Conservation (phyloP, 2,329 filamentous ascomycete genomes). For the Achaetomium macrosporum region DNA sequence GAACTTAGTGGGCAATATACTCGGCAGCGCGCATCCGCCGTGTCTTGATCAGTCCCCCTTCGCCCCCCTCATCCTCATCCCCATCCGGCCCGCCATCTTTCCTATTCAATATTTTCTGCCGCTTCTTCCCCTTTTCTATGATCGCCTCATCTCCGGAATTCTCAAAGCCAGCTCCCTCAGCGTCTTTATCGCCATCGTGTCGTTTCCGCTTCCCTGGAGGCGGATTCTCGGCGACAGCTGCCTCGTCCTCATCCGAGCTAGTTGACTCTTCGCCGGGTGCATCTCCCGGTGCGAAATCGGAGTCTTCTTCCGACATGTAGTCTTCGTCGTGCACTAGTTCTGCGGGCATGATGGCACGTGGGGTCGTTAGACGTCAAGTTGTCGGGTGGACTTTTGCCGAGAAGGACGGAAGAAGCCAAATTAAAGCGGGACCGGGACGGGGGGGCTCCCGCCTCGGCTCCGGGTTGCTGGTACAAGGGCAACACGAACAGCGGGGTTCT, state of each 20-base stretch:
- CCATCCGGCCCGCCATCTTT: conserved; percentile 28
- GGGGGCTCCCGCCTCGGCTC: conserved; percentile 5
- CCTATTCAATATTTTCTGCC: conserved; percentile 42
- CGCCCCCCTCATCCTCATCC: conserved; percentile 48
- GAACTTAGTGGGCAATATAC: conserved; percentile 33
- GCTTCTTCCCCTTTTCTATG: conserved; percentile 56
- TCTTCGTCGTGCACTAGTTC: conserved; percentile 41
- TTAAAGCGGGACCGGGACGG: neutral
- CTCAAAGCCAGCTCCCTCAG: conserved; percentile 47
- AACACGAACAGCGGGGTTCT: neutral
- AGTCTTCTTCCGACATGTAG: conserved; percentile 67
- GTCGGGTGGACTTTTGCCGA: conserved; percentile 1
- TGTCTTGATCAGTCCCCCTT: conserved; percentile 65
- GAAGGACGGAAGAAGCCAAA: neutral
- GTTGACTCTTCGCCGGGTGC: conserved; percentile 39
- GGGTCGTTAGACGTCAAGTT: neutral
- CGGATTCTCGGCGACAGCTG: conserved; percentile 28
- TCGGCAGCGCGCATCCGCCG: conserved; percentile 62
- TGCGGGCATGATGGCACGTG: conserved; percentile 35
- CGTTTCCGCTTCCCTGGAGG: conserved; percentile 32
- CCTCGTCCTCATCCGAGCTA: conserved; percentile 46
- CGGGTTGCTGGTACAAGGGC: neutral
- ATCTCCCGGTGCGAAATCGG: conserved; percentile 62
- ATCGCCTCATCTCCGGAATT: conserved; percentile 70
- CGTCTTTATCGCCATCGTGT: conserved; percentile 27